Evolutionary conservation across 192 early-diverging fungal genomes (phyloP), one percentile per base, ranked within the genome.

Genomic region (Lobosporangium transversale): DNA sequence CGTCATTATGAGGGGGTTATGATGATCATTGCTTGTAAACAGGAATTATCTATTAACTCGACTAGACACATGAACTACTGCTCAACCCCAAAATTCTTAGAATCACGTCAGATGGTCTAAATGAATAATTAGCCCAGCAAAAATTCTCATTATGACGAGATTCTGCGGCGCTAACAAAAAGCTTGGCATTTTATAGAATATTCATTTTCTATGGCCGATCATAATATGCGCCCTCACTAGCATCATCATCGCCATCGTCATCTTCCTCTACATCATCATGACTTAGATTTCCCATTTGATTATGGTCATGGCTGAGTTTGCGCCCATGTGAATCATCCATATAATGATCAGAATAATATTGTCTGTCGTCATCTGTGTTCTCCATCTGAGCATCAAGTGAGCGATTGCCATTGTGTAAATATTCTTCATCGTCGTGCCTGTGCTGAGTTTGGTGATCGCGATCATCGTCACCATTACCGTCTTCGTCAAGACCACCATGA

Each of bases 321-420:
- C 3, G 50, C 12, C 30, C 21, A 17, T 62, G 36, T 1, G 1
- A 17, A 36, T 20, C 45, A n/a, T 42, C 55, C 17, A 8, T 44
- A n/a, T 37, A 20, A 7, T 30, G 31, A 20, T 0, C 33, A 29
- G 61, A n/a, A 20, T 49, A 37, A 5, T 45, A 35, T 2, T 55
- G 44, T 15, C 52, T 47, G 10, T 73, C 61, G 44, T 70, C 24
- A 40, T 57, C 53, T 26, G 9, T 21, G n/a, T 57, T 44, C 23
- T 27, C 33, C 29, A 58, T 56, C 36, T 57, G 55, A n/a, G 50
- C 49, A 8, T 53, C 54, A 12, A 58, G 66, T 14, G 29, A 37
- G 14, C 36, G 30, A 11, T 58, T 56, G 37, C 40, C 56, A 21
- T 57, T 47, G 20, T 51, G 33, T 14, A 51, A 53, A 52, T 60